Percentiles rank a stretch among this genome's conserved stretches.
These are phyloP conservation scores for Ganoderma lucidum DNA, from an alignment of 1,284 basidiomycete species.

Conservation along the genomic window DNA sequence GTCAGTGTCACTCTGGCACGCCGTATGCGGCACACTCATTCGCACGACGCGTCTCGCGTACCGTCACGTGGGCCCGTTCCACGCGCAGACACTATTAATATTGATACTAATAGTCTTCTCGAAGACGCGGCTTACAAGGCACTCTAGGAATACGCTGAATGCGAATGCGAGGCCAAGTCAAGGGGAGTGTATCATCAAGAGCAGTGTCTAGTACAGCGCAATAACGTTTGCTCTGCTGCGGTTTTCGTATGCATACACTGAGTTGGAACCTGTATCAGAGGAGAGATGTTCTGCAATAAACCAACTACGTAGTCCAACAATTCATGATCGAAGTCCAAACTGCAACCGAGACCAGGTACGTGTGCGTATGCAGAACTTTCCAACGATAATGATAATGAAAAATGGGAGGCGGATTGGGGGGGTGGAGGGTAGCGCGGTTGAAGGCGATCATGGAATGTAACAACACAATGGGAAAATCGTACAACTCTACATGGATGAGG, in stretches of 20 bases:
- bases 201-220: conserved; percentile 2
- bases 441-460: conserved; percentile 7
- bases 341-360: conserved; percentile 1
- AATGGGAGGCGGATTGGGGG: neutral
- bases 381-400: conserved; percentile 17
- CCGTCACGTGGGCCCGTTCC: conserved; percentile 9
- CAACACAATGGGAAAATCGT: conserved; percentile 12
- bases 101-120: neutral
- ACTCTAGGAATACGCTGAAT: neutral
- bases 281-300: neutral
- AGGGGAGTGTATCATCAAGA: conserved; percentile 2
- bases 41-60: conserved; percentile 11
- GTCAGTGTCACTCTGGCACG: neutral
- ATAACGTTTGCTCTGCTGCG: neutral
- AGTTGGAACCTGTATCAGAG: neutral
- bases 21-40: too few relatives aligned
- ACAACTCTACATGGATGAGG: conserved; percentile 1
- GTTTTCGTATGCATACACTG: conserved; percentile 8
- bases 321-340: neutral
- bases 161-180: neutral
- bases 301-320: conserved; percentile 11
- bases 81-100: neutral
- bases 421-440: neutral
- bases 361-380: conserved; percentile 11
- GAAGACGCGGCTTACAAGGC: neutral